phyloP scores from a whole-genome alignment of 2,329 filamentous ascomycete species.

The Saccharata proteae region DNA sequence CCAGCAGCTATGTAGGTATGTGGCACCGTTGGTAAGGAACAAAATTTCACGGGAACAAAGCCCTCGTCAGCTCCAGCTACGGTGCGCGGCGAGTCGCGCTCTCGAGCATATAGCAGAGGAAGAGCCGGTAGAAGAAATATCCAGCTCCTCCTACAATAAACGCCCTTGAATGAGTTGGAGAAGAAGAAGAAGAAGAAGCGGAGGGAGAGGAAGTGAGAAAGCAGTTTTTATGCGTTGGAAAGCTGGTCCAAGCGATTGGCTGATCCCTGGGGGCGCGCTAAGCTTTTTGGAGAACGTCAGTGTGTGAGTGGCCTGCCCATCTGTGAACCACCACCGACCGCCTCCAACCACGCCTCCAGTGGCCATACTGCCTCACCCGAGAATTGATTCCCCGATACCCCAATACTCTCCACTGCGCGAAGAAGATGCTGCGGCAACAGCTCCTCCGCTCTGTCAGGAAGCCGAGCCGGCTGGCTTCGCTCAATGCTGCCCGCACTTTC shows the following conservation, averaged over 20 bases:
- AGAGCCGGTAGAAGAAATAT: constrained; percentile 31
- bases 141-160: constrained; percentile 53
- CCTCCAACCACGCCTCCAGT: constrained; percentile 8
- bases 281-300: constrained; percentile 6
- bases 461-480: constrained; percentile 39
- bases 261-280: too few species aligned
- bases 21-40: constrained; percentile 59
- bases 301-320: constrained; percentile 5
- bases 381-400: constrained; percentile 2
- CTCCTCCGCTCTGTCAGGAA: constrained; percentile 49
- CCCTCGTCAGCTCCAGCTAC: constrained; percentile 55
- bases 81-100: constrained; percentile 42
- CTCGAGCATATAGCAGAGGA: constrained; percentile 54
- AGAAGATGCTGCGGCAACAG: constrained; percentile 51
- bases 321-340: background rate
- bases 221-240: too few species aligned
- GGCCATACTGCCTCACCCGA: constrained; percentile 3
- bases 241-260: too few species aligned
- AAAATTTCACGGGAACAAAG: constrained; percentile 40
- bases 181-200: constrained; percentile 17
- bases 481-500: constrained; percentile 58
- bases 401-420: constrained; percentile 6
- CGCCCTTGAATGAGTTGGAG: constrained; percentile 47
- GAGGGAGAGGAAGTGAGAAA: background rate
- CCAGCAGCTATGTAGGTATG: too few species aligned